These are phyloP conservation scores for Eimeria sp. DNA, from an alignment of 169 alveolate genomes.

Conservation along the genomic window DNA sequence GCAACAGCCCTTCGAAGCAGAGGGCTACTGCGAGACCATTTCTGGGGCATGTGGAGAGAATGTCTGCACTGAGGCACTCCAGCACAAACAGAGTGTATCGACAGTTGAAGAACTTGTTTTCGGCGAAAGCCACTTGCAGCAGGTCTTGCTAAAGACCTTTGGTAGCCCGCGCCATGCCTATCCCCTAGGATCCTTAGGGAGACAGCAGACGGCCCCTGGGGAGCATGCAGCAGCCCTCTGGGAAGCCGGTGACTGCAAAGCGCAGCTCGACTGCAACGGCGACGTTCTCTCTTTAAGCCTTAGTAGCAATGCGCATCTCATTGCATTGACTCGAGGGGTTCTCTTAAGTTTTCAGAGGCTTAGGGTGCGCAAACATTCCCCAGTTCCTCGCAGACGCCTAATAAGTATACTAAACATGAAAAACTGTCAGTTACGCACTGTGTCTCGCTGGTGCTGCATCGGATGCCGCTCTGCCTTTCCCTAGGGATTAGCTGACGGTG, in stretches of 20 bases:
- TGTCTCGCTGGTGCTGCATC: background rate
- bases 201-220: constrained; percentile 6
- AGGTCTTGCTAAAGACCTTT: constrained; percentile 20
- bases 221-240: background rate
- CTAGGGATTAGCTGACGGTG: background rate
- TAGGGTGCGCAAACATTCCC: constrained; percentile 15
- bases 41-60: background rate
- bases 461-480: background rate
- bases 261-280: constrained; percentile 69
- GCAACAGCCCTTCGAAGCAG: background rate
- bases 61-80: background rate
- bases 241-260: constrained; percentile 51
- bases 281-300: constrained; percentile 54
- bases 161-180: background rate
- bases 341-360: constrained; percentile 41
- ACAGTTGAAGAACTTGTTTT: constrained; percentile 6
- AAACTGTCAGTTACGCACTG: background rate
- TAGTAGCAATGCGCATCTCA: constrained; percentile 67
- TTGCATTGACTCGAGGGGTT: constrained; percentile 63
- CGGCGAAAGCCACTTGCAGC: constrained; percentile 39
- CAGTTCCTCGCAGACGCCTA: background rate
- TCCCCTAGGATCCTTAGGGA: background rate
- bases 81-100: background rate
- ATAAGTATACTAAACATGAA: background rate
- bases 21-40: background rate